These are phyloP conservation scores for Cadophora gregata DNA, from an alignment of 2,329 filamentous ascomycete genomes.

Conservation along the genomic window DNA sequence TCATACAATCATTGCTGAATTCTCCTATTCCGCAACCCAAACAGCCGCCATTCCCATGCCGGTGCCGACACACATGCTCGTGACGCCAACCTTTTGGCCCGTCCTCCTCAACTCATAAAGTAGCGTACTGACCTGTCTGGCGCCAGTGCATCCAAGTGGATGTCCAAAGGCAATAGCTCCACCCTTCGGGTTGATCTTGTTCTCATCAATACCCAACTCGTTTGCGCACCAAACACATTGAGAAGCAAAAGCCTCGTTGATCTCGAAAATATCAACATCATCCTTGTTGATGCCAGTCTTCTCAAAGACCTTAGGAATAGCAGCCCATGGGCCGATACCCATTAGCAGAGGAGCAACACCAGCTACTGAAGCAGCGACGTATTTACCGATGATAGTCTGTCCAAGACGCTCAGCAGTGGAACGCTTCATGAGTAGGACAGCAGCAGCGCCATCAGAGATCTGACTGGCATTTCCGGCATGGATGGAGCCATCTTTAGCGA, in stretches of 20 bases:
- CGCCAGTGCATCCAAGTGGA: constrained; percentile 92
- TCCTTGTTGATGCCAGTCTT: constrained; percentile 86
- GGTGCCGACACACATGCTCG: constrained; percentile 95
- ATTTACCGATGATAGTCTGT: constrained; percentile 91
- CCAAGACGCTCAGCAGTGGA: constrained; percentile 87
- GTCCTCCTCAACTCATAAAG: constrained; percentile 88
- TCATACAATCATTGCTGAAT: constrained; percentile 27
- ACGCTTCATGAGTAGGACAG: constrained; percentile 94
- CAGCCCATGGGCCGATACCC: constrained; percentile 94
- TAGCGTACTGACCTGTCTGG: constrained; percentile 90
- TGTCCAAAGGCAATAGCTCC: constrained; percentile 96
- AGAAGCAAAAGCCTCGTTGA: constrained; percentile 98
- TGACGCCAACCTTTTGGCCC: constrained; percentile 85
- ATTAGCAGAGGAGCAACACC: constrained; percentile 93
- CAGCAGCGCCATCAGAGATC: constrained; percentile 94
- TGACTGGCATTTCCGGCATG: constrained; percentile 96
- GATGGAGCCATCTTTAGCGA: constrained; percentile 89
- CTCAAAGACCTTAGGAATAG: constrained; percentile 89
- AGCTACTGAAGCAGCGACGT: constrained; percentile 81
- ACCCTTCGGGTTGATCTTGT: constrained; percentile 97
- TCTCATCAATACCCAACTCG: constrained; percentile 79
- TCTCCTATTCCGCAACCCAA: constrained; percentile 84
- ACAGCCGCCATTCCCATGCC: constrained; percentile 98
- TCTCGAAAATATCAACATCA: constrained; percentile 96
- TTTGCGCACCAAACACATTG: constrained; percentile 95